Percentiles rank a stretch among this genome's conserved stretches.
Conservation (phyloP, 345 rosid genomes). For the Turnera subulata region DNA sequence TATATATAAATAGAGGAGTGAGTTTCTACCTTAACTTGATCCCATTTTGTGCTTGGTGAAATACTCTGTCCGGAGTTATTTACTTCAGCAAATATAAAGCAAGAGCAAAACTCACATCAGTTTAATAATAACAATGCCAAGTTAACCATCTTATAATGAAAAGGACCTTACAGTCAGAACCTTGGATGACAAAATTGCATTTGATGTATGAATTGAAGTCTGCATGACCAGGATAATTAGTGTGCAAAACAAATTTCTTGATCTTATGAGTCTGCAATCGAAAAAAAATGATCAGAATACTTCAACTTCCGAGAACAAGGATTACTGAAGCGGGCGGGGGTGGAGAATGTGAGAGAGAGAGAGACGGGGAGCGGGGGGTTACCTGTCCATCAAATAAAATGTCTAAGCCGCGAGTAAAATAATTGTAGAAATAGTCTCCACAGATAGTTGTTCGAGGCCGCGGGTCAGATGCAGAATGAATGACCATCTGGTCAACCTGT, state of each 20-base stretch:
- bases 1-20: background rate
- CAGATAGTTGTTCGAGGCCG: constrained; percentile 80
- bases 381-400: constrained; percentile 98
- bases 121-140: background rate
- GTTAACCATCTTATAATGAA: constrained; percentile 5
- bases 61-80: constrained; percentile 53
- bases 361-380: constrained; percentile 1
- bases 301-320: background rate
- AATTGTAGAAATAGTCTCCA: constrained; percentile 95
- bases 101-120: constrained; percentile 20
- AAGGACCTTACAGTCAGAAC: constrained; percentile 33
- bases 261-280: constrained; percentile 76
- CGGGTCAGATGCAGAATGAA: constrained; percentile 87
- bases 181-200: constrained; percentile 77
- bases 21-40: constrained; percentile 78
- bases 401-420: constrained; percentile 91
- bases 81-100: constrained; percentile 44
- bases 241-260: constrained; percentile 91
- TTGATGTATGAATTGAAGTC: constrained; percentile 96
- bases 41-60: constrained; percentile 88
- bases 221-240: constrained; percentile 97
- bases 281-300: constrained; percentile 13
- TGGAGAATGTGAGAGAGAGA: background rate
- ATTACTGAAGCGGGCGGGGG: background rate
- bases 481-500: constrained; percentile 97